Evolutionary conservation across 2,329 filamentous ascomycete genomes (phyloP).

Genomic region (Grosmannia penicillata): DNA sequence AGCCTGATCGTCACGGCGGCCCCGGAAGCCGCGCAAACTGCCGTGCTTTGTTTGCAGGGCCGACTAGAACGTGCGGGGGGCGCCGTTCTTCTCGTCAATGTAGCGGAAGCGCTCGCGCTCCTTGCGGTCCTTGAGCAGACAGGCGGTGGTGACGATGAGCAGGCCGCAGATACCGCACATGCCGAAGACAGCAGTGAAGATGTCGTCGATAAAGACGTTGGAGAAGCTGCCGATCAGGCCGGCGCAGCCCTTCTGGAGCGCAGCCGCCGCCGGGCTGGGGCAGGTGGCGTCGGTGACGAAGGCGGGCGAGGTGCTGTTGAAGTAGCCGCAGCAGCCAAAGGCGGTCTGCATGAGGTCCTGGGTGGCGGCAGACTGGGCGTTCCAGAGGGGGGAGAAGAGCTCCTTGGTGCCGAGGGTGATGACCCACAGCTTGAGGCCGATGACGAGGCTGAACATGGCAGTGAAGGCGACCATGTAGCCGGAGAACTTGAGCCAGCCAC

Average conservation of each 20-base stretch:
- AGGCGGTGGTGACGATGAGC: constrained; percentile 55
- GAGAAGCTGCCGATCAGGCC: constrained; percentile 51
- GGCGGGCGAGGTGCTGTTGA: constrained; percentile 54
- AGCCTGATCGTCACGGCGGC: too few relatives aligned
- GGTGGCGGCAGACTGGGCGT: constrained; percentile 34
- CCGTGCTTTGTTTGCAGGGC: too few relatives aligned
- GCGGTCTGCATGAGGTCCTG: constrained; percentile 58
- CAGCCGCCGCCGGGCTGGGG: constrained; percentile 54
- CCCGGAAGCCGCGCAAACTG: too few relatives aligned
- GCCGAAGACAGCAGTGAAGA: constrained; percentile 70
- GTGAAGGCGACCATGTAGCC: constrained; percentile 49
- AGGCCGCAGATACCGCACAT: constrained; percentile 59
- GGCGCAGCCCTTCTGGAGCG: constrained; percentile 55
- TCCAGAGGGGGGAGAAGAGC: constrained; percentile 47
- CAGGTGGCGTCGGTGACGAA: constrained; percentile 58
- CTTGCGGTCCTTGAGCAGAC: constrained; percentile 66
- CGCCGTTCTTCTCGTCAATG: constrained; percentile 65
- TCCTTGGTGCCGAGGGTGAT: constrained; percentile 54
- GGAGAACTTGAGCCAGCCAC: constrained; percentile 56
- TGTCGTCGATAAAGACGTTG: constrained; percentile 56
- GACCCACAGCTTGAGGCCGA: constrained; percentile 59
- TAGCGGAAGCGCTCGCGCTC: constrained; percentile 65
- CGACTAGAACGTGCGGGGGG: constrained; percentile 29
- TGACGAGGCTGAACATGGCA: constrained; percentile 46
- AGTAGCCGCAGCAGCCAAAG: constrained; percentile 69